Evolutionary conservation across 2,329 filamentous ascomycete genomes (phyloP).

Genomic region (Fusarium goolgardi): DNA sequence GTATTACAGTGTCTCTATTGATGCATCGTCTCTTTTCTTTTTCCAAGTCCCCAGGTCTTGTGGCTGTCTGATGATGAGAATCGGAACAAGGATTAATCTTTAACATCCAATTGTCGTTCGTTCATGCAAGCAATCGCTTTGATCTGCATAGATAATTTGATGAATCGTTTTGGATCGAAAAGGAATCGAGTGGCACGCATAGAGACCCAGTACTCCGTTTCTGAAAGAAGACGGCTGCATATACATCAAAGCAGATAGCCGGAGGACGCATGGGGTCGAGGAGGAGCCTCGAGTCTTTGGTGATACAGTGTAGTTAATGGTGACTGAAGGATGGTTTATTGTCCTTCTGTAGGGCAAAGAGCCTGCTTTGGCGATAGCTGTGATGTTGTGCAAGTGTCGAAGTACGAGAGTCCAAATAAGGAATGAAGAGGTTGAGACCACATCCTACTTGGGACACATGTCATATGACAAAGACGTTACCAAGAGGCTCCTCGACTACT

Average conservation of each 20-base stretch:
- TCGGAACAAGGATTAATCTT: conserved; percentile 11
- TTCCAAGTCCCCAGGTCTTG: conserved; percentile 7
- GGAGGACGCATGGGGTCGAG: conserved; percentile 14
- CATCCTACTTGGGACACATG: neutral
- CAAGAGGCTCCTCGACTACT: neutral
- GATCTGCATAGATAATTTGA: conserved; percentile 11
- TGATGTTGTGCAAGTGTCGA: conserved; percentile 4
- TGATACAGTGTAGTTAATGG: conserved; percentile 28
- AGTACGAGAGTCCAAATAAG: neutral
- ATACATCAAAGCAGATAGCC: conserved; percentile 38
- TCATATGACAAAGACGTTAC: neutral
- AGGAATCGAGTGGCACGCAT: conserved; percentile 8
- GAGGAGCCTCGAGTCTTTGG: conserved; percentile 13
- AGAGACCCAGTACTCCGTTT: conserved; percentile 2
- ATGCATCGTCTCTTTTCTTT: conserved; percentile 1
- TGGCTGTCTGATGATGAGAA: conserved; percentile 12
- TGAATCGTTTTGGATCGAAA: conserved; percentile 17
- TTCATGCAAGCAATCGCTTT: conserved; percentile 21
- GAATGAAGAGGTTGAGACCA: neutral
- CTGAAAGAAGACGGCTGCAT: conserved; percentile 42
- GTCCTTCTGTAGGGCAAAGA: neutral
- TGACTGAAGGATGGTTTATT: neutral
- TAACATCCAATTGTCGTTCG: conserved; percentile 14
- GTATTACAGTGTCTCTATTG: neutral
- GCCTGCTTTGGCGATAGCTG: neutral